phyloP scores from a whole-genome alignment of 1,284 basidiomycete species.

The Fomitopsis pinicola region DNA sequence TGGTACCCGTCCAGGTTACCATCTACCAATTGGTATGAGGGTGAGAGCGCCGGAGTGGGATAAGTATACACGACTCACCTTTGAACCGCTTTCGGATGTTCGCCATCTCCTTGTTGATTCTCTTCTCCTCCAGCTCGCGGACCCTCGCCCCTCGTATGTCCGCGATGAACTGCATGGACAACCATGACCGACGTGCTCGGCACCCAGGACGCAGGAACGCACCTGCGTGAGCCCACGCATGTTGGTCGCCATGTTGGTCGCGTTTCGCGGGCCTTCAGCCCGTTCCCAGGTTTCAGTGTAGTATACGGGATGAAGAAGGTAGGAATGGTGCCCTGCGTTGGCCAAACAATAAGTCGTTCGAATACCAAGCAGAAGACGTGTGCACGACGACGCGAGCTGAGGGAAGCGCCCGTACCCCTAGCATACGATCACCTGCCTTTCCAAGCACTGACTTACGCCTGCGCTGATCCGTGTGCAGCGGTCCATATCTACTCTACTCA shows the following conservation, averaged over 20 bases:
- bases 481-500: not conserved
- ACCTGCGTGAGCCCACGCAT: slow-evolving; percentile 93
- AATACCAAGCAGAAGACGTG: not conserved
- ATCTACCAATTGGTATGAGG: slow-evolving; percentile 46
- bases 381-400: not conserved
- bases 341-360: not conserved
- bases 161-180: slow-evolving; percentile 80
- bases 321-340: not conserved
- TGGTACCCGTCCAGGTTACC: slow-evolving; percentile 97
- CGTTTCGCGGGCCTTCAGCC: not conserved
- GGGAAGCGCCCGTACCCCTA: not conserved
- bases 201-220: slow-evolving; percentile 15
- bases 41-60: not conserved
- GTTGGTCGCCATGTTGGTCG: slow-evolving; percentile 64
- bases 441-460: not conserved
- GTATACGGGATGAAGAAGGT: not conserved
- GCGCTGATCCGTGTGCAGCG: not conserved
- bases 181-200: not conserved
- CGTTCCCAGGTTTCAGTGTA: not conserved
- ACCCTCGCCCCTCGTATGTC: slow-evolving; percentile 93
- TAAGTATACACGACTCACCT: slow-evolving; percentile 41
- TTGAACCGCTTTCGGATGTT: slow-evolving; percentile 99
- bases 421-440: not conserved
- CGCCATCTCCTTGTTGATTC: slow-evolving; percentile 99
- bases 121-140: slow-evolving; percentile 89